These are phyloP conservation scores for Eucalyptus marginata DNA, from an alignment of 345 rosid genomes.

Conservation along the genomic window DNA sequence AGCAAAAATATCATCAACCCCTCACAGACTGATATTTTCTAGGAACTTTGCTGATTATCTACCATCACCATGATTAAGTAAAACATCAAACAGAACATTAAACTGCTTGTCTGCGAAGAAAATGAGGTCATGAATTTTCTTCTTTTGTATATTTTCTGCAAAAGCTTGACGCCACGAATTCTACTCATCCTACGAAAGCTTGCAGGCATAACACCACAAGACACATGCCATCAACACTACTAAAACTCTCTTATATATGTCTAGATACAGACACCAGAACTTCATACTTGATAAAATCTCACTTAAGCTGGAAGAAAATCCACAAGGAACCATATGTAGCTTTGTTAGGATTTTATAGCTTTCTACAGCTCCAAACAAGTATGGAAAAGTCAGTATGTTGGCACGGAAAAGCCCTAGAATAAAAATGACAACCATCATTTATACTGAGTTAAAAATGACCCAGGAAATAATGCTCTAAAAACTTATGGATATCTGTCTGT, in stretches of 20 bases:
- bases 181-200: neutral
- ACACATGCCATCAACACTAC: neutral
- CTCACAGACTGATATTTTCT: neutral
- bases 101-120: neutral
- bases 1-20: neutral
- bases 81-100: neutral
- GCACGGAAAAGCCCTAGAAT: neutral
- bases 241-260: neutral
- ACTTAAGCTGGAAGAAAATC: neutral
- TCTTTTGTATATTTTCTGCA: neutral
- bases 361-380: neutral
- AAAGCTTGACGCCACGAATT: neutral
- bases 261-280: neutral
- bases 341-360: neutral
- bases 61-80: neutral
- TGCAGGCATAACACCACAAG: neutral
- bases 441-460: neutral
- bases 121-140: neutral
- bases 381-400: neutral
- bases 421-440: neutral
- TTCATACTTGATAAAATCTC: neutral
- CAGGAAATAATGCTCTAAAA: neutral
- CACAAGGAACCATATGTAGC: neutral
- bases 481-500: neutral
- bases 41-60: neutral